These are phyloP conservation scores for Aspergillus pseudoterreus DNA, from an alignment of 2,329 filamentous ascomycete genomes.

Conservation along the genomic window DNA sequence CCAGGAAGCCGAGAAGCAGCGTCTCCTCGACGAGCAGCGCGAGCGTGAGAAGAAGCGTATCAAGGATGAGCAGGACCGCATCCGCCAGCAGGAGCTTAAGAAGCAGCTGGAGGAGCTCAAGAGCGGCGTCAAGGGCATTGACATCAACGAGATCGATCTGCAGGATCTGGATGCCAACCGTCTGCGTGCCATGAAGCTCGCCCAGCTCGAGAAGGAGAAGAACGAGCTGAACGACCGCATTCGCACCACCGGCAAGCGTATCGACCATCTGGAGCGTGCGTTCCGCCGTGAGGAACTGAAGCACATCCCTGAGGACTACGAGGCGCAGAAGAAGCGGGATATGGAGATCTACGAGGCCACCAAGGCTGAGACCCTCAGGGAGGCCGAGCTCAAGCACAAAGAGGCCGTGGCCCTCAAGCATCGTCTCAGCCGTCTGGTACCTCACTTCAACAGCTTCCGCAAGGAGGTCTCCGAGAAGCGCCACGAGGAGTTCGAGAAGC, in stretches of 20 bases:
- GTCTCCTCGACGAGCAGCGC: slow-evolving; percentile 86
- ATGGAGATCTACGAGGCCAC: slow-evolving; percentile 73
- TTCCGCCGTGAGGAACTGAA: slow-evolving; percentile 94
- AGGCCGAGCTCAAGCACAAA: slow-evolving; percentile 83
- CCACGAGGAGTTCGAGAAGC: slow-evolving; percentile 93
- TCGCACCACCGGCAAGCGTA: slow-evolving; percentile 86
- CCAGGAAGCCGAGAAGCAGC: slow-evolving; percentile 83
- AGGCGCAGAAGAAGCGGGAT: slow-evolving; percentile 74
- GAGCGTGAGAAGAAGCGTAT: slow-evolving; percentile 84
- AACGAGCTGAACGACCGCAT: slow-evolving; percentile 90
- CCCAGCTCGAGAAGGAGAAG: slow-evolving; percentile 96
- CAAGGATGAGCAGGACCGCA: slow-evolving; percentile 81
- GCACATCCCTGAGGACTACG: slow-evolving; percentile 83
- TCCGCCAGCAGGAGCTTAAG: slow-evolving; percentile 90
- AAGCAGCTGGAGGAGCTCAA: slow-evolving; percentile 90
- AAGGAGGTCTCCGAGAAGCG: slow-evolving; percentile 78
- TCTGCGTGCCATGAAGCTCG: slow-evolving; percentile 90
- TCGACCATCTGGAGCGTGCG: slow-evolving; percentile 94
- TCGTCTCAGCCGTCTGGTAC: slow-evolving; percentile 78
- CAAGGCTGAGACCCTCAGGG: slow-evolving; percentile 73
- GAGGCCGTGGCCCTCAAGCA: slow-evolving; percentile 92
- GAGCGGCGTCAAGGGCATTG: slow-evolving; percentile 77
- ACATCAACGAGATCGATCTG: slow-evolving; percentile 67
- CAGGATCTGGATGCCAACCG: slow-evolving; percentile 84
- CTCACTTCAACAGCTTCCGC: slow-evolving; percentile 80